Base-by-base conservation (phyloP, 2,329 filamentous ascomycete genomes). In the Rhynchosporium agropyri region DNA sequence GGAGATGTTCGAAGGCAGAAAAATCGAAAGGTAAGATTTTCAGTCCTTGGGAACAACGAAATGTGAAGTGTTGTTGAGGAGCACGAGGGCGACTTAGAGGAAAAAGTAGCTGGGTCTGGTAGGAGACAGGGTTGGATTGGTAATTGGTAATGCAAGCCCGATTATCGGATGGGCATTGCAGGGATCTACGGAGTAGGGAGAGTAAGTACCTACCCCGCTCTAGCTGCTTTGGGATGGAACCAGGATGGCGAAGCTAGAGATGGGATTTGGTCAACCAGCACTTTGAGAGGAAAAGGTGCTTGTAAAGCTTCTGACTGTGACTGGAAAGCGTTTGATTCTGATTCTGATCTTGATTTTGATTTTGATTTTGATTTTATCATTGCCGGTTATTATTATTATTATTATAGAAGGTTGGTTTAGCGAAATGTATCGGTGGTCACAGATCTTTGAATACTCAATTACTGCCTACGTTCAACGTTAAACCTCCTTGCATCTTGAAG, bases 91-190 rank as follows among this genome's bases (percentile, higher is more conserved):
- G 43, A 58, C 9, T 40, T 53, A 6, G 9, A 36, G 5, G 8
- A 48, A 45, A 42, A 57, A 31, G 42, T 48, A 38, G 29, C 31
- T 46, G 28, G 36, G 36, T 33, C 20, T 20, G 20, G 20, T 20
- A 20, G 1, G 20, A 20, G 20, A 20, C 20, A 20, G 20, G 20
- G 20, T 20, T 20, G 20, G 20, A 20, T 20, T 20, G 20, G 20
- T 20, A 20, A 20, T 58, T 58, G 55, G 55, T 58, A 48, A 58
- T 58, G 43, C 50, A 29, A 54, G 51, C 51, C 45, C 45, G 56
- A 49, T 58, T 40, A 58, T 50, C 56, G 54, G 54, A 45, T 57
- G 38, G 54, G 54, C 45, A 57, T 45, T 36, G 40, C 54, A 45
- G 33, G 38, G 45, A 20, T 20, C 20, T 20, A 20, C 20, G 20